These are phyloP conservation scores for Chlamydomonas urium DNA, from an alignment of 139 green algal species.

Conservation along the genomic window DNA sequence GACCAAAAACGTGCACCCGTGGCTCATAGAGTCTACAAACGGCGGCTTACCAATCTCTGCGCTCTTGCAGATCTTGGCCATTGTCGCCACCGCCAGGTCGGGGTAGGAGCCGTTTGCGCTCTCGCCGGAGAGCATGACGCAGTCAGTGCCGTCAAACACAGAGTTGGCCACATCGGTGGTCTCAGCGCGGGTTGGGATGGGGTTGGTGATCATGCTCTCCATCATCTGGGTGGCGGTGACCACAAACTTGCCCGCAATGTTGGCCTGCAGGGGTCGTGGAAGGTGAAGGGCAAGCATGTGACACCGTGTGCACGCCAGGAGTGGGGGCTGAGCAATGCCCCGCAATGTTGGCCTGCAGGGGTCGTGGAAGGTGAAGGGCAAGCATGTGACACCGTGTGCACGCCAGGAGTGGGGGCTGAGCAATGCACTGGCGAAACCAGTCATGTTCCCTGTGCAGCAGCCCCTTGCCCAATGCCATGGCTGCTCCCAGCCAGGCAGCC, in stretches of 20 bases:
- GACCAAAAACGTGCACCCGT: slow-evolving; percentile 26
- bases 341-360: slow-evolving; percentile 58
- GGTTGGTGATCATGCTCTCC: slow-evolving; percentile 55
- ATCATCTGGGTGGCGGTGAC: slow-evolving; percentile 46
- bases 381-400: no score
- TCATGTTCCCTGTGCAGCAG: no score
- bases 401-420: no score
- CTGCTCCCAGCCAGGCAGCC: no score
- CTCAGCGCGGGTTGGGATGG: slow-evolving; percentile 72
- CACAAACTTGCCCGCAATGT: slow-evolving; percentile 57
- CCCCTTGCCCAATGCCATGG: no score
- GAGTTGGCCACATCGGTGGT: slow-evolving; percentile 88
- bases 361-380: no score
- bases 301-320: no score
- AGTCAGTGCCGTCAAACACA: slow-evolving; percentile 78
- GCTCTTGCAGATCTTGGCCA: slow-evolving; percentile 48
- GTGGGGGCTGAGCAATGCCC: no score
- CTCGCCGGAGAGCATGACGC: slow-evolving; percentile 58
- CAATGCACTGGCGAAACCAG: no score
- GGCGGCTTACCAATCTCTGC: slow-evolving; percentile 47
- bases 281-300: no score
- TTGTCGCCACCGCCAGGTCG: slow-evolving; percentile 40
- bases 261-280: no score
- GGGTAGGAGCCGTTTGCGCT: slow-evolving; percentile 50
- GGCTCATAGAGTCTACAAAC: no score